These are phyloP conservation scores for Wickerhamiella siamensis DNA, from an alignment of 805 yeast genomes.

Conservation along the genomic window DNA sequence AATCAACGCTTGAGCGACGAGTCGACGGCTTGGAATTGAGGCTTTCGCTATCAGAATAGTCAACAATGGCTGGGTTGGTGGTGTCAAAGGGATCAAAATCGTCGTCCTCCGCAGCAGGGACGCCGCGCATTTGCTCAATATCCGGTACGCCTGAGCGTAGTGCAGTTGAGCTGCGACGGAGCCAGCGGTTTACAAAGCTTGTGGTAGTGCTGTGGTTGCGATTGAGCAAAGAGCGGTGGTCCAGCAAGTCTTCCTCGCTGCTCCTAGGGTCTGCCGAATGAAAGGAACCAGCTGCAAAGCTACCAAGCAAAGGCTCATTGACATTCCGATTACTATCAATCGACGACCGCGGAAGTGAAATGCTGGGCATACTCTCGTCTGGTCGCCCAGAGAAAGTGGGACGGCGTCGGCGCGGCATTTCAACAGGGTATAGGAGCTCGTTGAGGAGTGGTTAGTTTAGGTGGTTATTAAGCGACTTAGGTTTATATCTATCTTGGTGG, in stretches of 20 bases:
- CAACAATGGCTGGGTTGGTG: constrained; percentile 1
- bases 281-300: background rate
- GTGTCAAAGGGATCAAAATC: constrained; percentile 3
- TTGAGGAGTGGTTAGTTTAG: too few species aligned
- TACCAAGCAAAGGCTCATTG: background rate
- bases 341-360: background rate
- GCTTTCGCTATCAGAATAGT: constrained; percentile 11
- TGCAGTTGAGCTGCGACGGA: constrained; percentile 14
- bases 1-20: constrained; percentile 40
- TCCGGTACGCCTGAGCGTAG: constrained; percentile 5
- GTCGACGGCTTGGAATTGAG: constrained; percentile 46
- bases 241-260: constrained; percentile 1
- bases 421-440: too few species aligned
- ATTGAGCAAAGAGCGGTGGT: background rate
- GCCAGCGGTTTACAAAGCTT: constrained; percentile 18
- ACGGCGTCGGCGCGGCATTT: background rate
- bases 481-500: too few species aligned
- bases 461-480: too few species aligned
- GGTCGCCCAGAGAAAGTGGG: background rate
- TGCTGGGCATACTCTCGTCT: background rate
- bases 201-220: constrained; percentile 1
- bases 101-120: constrained; percentile 2
- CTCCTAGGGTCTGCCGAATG: background rate
- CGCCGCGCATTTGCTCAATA: constrained; percentile 3
- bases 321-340: background rate